Evolutionary conservation across 2,329 filamentous ascomycete genomes (phyloP).

Genomic region (Hypoxylon sp.): DNA sequence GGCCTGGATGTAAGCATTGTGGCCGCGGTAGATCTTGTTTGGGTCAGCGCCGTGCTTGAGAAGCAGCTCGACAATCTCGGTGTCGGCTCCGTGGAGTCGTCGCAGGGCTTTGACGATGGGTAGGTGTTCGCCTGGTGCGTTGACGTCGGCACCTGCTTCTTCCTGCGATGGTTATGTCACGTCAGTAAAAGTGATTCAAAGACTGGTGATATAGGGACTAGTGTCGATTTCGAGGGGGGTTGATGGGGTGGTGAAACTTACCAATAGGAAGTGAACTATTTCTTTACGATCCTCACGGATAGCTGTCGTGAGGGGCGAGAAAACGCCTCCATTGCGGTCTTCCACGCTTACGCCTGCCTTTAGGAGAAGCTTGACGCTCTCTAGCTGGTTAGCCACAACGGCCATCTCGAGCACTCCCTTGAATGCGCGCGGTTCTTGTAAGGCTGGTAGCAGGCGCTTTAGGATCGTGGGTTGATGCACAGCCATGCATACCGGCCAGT

Average conservation of each 20-base stretch:
- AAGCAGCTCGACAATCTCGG: constrained; percentile 69
- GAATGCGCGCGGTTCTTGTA: constrained; percentile 67
- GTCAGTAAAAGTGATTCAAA: constrained; percentile 1
- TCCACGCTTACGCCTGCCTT: constrained; percentile 72
- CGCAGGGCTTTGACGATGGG: constrained; percentile 75
- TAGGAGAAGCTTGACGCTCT: constrained; percentile 72
- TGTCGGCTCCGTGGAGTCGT: constrained; percentile 62
- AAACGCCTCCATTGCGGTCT: constrained; percentile 77
- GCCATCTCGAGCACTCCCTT: constrained; percentile 75
- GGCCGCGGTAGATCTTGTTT: constrained; percentile 72
- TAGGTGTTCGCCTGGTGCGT: constrained; percentile 74
- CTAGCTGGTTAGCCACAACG: constrained; percentile 71
- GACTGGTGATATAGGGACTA: too few relatives aligned
- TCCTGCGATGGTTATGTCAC: constrained; percentile 44
- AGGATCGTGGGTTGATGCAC: constrained; percentile 69
- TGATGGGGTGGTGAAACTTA: constrained; percentile 8
- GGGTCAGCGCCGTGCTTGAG: constrained; percentile 71
- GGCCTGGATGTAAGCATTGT: constrained; percentile 72
- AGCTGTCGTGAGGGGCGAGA: constrained; percentile 73
- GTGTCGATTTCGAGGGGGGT: too few relatives aligned
- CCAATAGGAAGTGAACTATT: constrained; percentile 68
- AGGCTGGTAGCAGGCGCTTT: constrained; percentile 63
- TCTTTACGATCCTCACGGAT: constrained; percentile 69
- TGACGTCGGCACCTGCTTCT: constrained; percentile 69
- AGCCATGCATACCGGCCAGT: constrained; percentile 77